These are phyloP conservation scores for Coprinopsis sp. DNA, from an alignment of 768 basidiomycete species.

Conservation along the genomic window DNA sequence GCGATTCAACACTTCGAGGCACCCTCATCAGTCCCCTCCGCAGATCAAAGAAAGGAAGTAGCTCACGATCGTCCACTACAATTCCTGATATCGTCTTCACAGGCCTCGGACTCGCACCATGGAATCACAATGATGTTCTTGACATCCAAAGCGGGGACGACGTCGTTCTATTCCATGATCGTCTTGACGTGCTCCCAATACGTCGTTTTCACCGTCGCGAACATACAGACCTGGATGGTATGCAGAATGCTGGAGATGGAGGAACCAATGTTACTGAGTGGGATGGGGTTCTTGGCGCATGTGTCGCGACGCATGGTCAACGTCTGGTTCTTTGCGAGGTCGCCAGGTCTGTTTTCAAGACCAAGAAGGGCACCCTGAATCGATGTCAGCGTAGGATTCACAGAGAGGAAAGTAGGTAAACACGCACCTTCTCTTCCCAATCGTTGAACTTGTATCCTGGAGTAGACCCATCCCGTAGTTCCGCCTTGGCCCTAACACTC, in stretches of 20 bases:
- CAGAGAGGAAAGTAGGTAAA: not conserved
- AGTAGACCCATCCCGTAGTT: conserved; percentile 92
- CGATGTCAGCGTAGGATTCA: conserved; percentile 2
- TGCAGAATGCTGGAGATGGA: conserved; percentile 67
- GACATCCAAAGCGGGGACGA: conserved; percentile 86
- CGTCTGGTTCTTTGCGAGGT: conserved; percentile 78
- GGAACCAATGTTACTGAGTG: conserved; percentile 34
- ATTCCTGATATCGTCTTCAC: conserved; percentile 98
- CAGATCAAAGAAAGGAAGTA: too few relatives aligned
- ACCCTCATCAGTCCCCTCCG: too few relatives aligned
- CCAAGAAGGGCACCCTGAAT: conserved; percentile 98
- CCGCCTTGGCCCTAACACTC: conserved; percentile 81
- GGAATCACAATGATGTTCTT: conserved; percentile 88
- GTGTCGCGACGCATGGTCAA: conserved; percentile 76
- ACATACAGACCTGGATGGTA: conserved; percentile 83
- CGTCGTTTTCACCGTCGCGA: conserved; percentile 66
- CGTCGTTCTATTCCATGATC: conserved; percentile 84
- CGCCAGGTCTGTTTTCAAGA: conserved; percentile 93
- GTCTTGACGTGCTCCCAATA: conserved; percentile 69
- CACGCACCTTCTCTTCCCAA: conserved; percentile 93
- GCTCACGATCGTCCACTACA: conserved; percentile 77
- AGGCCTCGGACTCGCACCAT: conserved; percentile 91
- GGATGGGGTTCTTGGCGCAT: conserved; percentile 41
- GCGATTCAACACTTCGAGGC: conserved; percentile 68
- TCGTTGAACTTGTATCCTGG: conserved; percentile 99